phyloP scores from a whole-genome alignment of 192 early-diverging fungal genomes.

The Obelidium mucronatum region DNA sequence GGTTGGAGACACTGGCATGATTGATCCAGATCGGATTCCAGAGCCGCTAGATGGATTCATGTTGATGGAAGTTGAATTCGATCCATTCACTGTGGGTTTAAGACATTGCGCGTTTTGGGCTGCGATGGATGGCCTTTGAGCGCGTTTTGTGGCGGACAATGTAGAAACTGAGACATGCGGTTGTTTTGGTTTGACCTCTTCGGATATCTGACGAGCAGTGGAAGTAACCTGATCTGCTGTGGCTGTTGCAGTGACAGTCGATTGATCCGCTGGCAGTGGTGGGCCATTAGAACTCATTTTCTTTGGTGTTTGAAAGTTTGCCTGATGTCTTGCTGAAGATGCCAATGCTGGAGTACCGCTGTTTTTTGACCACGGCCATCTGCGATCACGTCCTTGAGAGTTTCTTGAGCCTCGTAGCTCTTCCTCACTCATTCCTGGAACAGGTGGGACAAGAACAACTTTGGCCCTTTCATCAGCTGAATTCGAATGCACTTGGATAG shows the following conservation, averaged over 20 bases:
- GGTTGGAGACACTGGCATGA: background rate
- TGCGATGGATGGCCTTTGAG: background rate
- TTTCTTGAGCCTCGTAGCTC: slow-evolving; percentile 11
- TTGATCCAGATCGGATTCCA: background rate
- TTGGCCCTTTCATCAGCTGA: background rate
- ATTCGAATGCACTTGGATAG: slow-evolving; percentile 3
- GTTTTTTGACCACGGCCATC: background rate
- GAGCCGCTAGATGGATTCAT: background rate
- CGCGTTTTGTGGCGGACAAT: background rate
- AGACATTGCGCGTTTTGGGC: background rate
- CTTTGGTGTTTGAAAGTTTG: too few relatives aligned
- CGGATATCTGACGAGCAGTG: background rate
- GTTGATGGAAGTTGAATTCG: background rate
- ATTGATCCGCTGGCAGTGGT: too few relatives aligned
- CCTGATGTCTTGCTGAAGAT: too few relatives aligned
- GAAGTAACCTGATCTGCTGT: background rate
- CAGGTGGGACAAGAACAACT: slow-evolving; percentile 18
- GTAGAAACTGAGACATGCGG: too few relatives aligned
- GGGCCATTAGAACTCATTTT: too few relatives aligned
- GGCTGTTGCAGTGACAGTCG: too few relatives aligned
- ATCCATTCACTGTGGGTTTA: background rate
- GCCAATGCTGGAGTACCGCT: background rate
- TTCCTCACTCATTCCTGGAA: slow-evolving; percentile 32
- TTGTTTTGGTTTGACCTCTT: background rate
- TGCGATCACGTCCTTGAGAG: background rate